phyloP scores from a whole-genome alignment of 352 stramenopile genomes.

The Phytophthora lateralis region DNA sequence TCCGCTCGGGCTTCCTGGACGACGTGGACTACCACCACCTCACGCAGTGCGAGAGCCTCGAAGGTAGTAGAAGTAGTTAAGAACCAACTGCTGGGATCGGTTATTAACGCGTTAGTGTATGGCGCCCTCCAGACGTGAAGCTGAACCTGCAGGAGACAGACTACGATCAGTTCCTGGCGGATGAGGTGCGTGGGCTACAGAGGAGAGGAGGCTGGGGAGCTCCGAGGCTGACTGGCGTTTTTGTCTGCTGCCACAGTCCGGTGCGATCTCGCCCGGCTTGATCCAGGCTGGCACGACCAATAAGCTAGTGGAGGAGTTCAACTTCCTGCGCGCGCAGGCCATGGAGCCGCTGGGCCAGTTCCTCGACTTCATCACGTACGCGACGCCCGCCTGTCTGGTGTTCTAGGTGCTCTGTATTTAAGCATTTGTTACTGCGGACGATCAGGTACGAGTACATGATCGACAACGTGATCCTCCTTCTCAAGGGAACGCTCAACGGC shows the following conservation, averaged over 20 bases:
- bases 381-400: background rate
- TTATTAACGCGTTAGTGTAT: background rate
- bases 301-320: constrained; percentile 95
- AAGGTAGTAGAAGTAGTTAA: constrained; percentile 51
- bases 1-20: constrained; percentile 90
- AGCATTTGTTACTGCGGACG: background rate
- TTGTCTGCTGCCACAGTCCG: constrained; percentile 60
- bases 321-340: constrained; percentile 96
- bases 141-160: constrained; percentile 98
- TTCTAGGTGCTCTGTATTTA: background rate
- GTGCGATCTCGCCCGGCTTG: constrained; percentile 65
- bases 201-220: background rate
- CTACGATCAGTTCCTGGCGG: constrained; percentile 96
- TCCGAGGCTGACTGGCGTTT: constrained; percentile 12
- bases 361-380: constrained; percentile 98
- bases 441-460: constrained; percentile 99
- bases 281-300: constrained; percentile 89
- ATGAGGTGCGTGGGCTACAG: constrained; percentile 70
- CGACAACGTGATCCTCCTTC: constrained; percentile 99
- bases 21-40: constrained; percentile 92
- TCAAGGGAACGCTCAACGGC: constrained; percentile 97
- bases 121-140: constrained; percentile 69
- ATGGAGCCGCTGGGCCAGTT: constrained; percentile 96
- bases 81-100: background rate
- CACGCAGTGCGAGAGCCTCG: constrained; percentile 90